phyloP scores from a whole-genome alignment of 202 grass and related monocot species.

The Panicum hallii region DNA sequence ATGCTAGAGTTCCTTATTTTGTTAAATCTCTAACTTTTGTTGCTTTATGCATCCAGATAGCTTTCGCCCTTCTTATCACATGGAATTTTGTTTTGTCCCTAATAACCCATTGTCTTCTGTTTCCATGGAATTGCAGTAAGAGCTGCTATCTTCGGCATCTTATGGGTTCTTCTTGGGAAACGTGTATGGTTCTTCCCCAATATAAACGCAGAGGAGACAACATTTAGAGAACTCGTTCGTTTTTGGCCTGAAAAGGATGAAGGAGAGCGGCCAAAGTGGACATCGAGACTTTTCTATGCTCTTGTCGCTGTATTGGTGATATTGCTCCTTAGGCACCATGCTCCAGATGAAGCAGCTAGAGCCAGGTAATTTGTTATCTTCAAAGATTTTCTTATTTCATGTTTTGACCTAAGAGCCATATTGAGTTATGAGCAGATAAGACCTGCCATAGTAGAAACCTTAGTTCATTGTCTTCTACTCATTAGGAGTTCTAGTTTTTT shows the following conservation, averaged over 20 bases:
- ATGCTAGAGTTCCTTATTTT: slow-evolving; percentile 12
- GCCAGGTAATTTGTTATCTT: slow-evolving; percentile 74
- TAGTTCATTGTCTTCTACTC: background rate
- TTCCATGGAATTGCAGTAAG: slow-evolving; percentile 69
- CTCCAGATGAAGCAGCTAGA: slow-evolving; percentile 98
- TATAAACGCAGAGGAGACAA: slow-evolving; percentile 99
- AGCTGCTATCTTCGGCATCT: slow-evolving; percentile 78
- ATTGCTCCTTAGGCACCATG: slow-evolving; percentile 90
- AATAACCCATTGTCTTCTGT: background rate
- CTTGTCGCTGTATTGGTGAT: slow-evolving; percentile 64
- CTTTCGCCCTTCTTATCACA: background rate
- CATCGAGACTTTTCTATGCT: slow-evolving; percentile 85
- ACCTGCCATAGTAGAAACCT: slow-evolving; percentile 8
- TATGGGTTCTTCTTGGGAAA: slow-evolving; percentile 92
- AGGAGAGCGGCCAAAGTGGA: slow-evolving; percentile 83
- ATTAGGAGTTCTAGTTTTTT: slow-evolving; percentile 6
- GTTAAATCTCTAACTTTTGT: slow-evolving; percentile 32
- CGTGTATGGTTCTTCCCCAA: slow-evolving; percentile 99
- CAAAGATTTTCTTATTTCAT: slow-evolving; percentile 29
- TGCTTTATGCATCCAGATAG: background rate
- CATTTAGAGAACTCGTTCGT: slow-evolving; percentile 88
- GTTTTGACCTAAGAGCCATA: background rate
- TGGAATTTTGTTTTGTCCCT: background rate
- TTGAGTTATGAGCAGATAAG: background rate
- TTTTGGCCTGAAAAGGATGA: slow-evolving; percentile 99